Conservation (phyloP, 129 eudicot genomes). For the Ambrosia trifida region DNA sequence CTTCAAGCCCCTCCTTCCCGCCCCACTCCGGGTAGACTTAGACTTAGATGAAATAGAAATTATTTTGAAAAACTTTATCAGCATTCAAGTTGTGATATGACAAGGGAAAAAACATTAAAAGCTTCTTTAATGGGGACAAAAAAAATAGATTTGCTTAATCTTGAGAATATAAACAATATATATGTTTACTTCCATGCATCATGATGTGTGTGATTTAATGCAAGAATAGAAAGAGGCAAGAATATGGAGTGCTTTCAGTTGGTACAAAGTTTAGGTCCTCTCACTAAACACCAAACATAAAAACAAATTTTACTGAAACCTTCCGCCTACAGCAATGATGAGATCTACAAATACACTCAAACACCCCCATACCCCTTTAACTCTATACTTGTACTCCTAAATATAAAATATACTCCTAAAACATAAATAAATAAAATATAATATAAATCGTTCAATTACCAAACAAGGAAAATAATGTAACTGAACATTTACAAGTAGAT, state of each 20-base stretch:
- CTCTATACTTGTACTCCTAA: neutral
- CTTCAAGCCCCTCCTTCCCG: too few species aligned
- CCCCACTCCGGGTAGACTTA: too few species aligned
- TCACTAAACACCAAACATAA: slow-evolving; percentile 30
- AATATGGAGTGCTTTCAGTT: slow-evolving; percentile 26
- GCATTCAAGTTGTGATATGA: slow-evolving; percentile 6
- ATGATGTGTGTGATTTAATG: slow-evolving; percentile 25
- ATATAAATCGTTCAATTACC: too few species aligned
- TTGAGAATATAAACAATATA: neutral
- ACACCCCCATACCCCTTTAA: slow-evolving; percentile 25
- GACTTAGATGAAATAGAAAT: neutral
- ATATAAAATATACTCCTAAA: too few species aligned
- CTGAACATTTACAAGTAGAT: too few species aligned
- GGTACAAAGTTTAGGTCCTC: slow-evolving; percentile 27
- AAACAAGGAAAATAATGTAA: too few species aligned
- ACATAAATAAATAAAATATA: too few species aligned
- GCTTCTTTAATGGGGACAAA: slow-evolving; percentile 4
- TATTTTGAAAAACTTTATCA: neutral
- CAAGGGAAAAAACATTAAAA: neutral
- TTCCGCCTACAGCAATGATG: slow-evolving; percentile 37
- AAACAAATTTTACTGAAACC: slow-evolving; percentile 35
- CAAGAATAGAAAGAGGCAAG: slow-evolving; percentile 23
- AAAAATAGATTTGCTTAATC: neutral
- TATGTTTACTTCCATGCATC: neutral
- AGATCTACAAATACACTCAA: slow-evolving; percentile 31